Evolutionary conservation across 345 rosid species (phyloP).

Genomic region (rapeseed (Brassica napus)): Da-Ae NC_063450.1:29865501-29866000

Average conservation of each 20-base stretch:
- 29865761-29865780: not conserved
- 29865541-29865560: constrained; percentile 74
- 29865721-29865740: not conserved
- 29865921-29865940: not conserved
- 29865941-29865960: constrained; percentile 12
- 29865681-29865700: not conserved
- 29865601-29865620: constrained; percentile 91
- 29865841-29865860: not conserved
- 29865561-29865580: constrained; percentile 95
- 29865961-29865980: not conserved
- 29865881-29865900: constrained; percentile 18
- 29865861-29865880: not conserved
- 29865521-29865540: constrained; percentile 86
- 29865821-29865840: constrained; percentile 12
- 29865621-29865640: constrained; percentile 79
- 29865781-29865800: constrained; percentile 2
- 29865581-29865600: constrained; percentile 73
- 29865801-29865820: constrained; percentile 17
- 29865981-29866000: not conserved
- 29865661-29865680: constrained; percentile 4
- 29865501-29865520: constrained; percentile 61
- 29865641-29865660: constrained; percentile 27
- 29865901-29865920: not conserved
- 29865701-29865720: constrained; percentile 10
- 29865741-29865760: not conserved